Percentiles rank a stretch among this genome's conserved stretches.
Conservation (phyloP, 176 grass and related monocot species). For the Hordeum marinum region DNA sequence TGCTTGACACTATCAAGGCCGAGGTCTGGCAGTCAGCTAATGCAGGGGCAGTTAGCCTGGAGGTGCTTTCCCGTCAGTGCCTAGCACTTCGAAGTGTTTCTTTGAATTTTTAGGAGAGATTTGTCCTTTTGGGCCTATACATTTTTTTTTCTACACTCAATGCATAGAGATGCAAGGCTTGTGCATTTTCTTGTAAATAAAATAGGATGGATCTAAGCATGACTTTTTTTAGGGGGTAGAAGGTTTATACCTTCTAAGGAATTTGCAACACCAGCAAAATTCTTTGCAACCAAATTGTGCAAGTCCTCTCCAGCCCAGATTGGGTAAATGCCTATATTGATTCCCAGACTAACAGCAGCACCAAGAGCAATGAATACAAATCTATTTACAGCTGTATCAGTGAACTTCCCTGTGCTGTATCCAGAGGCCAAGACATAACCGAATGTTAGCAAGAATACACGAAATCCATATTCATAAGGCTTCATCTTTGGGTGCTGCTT, state of each 20-base stretch:
- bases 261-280: slow-evolving; percentile 76
- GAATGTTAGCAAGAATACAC: slow-evolving; percentile 88
- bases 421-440: slow-evolving; percentile 82
- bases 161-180: neutral
- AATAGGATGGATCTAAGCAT: neutral
- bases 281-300: slow-evolving; percentile 81
- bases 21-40: neutral
- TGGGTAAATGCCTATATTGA: slow-evolving; percentile 87
- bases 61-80: neutral
- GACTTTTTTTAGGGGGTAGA: neutral
- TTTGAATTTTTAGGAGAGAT: neutral
- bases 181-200: neutral
- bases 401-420: slow-evolving; percentile 62
- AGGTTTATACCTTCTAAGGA: slow-evolving; percentile 77
- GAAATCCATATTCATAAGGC: slow-evolving; percentile 81
- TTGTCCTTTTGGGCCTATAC: neutral
- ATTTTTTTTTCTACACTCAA: neutral
- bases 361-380: slow-evolving; percentile 84
- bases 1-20: neutral
- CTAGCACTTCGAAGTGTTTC: neutral
- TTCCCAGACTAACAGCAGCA: slow-evolving; percentile 65
- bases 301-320: slow-evolving; percentile 95
- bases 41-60: neutral
- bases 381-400: slow-evolving; percentile 57
- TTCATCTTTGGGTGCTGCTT: slow-evolving; percentile 83